Conservation (phyloP, 495 filamentous ascomycete genomes). For the Rusavskia elegans region DNA sequence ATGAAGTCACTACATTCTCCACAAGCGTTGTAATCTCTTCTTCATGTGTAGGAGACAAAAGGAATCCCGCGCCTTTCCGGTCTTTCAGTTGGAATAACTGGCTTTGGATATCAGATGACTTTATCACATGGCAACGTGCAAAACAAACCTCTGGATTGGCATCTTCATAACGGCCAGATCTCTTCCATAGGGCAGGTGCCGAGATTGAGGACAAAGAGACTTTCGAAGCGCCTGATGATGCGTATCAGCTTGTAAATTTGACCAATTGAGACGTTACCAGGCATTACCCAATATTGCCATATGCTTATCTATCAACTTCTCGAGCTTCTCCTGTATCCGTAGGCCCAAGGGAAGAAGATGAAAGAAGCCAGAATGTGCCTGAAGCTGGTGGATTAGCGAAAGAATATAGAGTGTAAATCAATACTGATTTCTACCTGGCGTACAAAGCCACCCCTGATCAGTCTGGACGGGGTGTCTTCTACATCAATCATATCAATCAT, state of each 20-base stretch:
- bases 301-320: slow-evolving; percentile 70
- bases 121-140: neutral
- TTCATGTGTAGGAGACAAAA: slow-evolving; percentile 89
- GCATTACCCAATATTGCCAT: slow-evolving; percentile 60
- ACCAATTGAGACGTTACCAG: neutral
- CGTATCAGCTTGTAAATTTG: slow-evolving; percentile 9
- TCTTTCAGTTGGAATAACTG: slow-evolving; percentile 73
- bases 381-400: neutral
- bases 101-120: neutral
- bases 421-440: slow-evolving; percentile 38
- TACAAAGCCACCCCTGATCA: slow-evolving; percentile 66
- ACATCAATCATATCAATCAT: neutral
- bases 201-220: slow-evolving; percentile 80
- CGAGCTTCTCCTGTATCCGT: slow-evolving; percentile 77
- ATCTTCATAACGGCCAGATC: slow-evolving; percentile 41
- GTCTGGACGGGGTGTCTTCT: slow-evolving; percentile 56
- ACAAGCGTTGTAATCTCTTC: slow-evolving; percentile 86
- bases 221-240: slow-evolving; percentile 57
- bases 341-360: slow-evolving; percentile 85
- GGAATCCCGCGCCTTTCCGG: slow-evolving; percentile 54
- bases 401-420: neutral
- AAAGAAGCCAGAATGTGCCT: slow-evolving; percentile 82
- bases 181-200: slow-evolving; percentile 67
- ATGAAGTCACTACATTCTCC: slow-evolving; percentile 56
- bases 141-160: slow-evolving; percentile 41